Base-by-base conservation (phyloP, 768 basidiomycete species). In the Coprinopsis strossmayeri region DNA sequence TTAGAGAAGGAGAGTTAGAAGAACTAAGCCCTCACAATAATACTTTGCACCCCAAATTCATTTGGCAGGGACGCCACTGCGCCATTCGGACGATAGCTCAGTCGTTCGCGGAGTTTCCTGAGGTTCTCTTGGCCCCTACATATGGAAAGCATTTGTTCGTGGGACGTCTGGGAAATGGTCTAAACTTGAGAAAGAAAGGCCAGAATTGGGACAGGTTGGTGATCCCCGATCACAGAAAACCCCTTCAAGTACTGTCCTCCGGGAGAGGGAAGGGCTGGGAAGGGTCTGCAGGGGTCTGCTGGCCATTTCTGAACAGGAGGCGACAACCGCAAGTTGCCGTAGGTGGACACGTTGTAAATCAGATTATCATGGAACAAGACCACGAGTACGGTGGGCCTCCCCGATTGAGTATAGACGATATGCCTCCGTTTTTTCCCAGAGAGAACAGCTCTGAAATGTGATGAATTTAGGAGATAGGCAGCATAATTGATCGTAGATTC, bases 171-270 rank as follows among this genome's bases (percentile, higher is more conserved):
- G 49, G 42, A 32, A 45, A 23, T 10, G 20, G 26, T 55, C 44
- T 61, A 59, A 64, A 61, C 46, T 61, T 63, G 61, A 67, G 69
- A 46, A 46, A 42, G 68, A 62, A 64, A 56, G 51, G 59, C 55
- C 61, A 59, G 23, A n/a, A n/a, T n/a, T n/a, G n/a, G n/a, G n/a
- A n/a, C n/a, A n/a, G 43, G 62, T 60, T 60, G 57, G 68, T 81
- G 79, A 81, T 81, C 76, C 70, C 77, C 76, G 79, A 81, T 81
- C 79, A 81, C 70, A 34, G 24, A 32, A 20, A 18, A 21, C 43
- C 43, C 45, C 45, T 46, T 37, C 28, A 65, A 65, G 70, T 56
- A 32, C 43, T 3, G 7, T 18, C 64, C 71, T 66, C 67, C 64
- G 71, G 70, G 51, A 46, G 48, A 50, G 53, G n/a, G n/a, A n/a